These are phyloP conservation scores for Fusarium goolgardi DNA, from an alignment of 2,329 filamentous ascomycete genomes.

Conservation along the genomic window DNA sequence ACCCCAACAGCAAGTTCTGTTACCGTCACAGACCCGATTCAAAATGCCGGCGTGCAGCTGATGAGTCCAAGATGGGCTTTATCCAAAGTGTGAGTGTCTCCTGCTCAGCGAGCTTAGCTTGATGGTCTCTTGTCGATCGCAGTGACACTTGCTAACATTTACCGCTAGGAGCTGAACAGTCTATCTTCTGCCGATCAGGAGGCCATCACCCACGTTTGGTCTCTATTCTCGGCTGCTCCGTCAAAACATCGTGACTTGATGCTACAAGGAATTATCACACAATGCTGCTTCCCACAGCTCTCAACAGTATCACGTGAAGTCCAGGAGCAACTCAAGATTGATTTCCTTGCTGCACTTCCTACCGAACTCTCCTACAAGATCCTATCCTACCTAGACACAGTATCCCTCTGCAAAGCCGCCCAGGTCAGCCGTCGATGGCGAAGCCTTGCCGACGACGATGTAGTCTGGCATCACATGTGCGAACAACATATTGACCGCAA, in stretches of 20 bases:
- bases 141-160: background rate
- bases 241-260: constrained; percentile 95
- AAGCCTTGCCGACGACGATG: constrained; percentile 91
- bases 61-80: constrained; percentile 96
- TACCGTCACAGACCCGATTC: constrained; percentile 95
- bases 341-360: constrained; percentile 90
- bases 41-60: constrained; percentile 90
- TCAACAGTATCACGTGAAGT: constrained; percentile 92
- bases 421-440: constrained; percentile 93
- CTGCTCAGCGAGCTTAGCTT: background rate
- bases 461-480: constrained; percentile 98
- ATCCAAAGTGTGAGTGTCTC: constrained; percentile 79
- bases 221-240: constrained; percentile 94
- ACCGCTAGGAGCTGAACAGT: constrained; percentile 77
- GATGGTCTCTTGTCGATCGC: background rate
- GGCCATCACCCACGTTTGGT: constrained; percentile 97
- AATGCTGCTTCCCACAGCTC: constrained; percentile 97
- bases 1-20: constrained; percentile 89
- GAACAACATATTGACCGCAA: constrained; percentile 96
- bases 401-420: constrained; percentile 93
- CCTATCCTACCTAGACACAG: constrained; percentile 90
- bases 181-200: constrained; percentile 89
- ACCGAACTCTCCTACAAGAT: constrained; percentile 94
- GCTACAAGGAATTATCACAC: constrained; percentile 93
- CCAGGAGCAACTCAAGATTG: constrained; percentile 95